phyloP scores from a whole-genome alignment of 2,329 filamentous ascomycete genomes.

The Claviceps sp. region DNA sequence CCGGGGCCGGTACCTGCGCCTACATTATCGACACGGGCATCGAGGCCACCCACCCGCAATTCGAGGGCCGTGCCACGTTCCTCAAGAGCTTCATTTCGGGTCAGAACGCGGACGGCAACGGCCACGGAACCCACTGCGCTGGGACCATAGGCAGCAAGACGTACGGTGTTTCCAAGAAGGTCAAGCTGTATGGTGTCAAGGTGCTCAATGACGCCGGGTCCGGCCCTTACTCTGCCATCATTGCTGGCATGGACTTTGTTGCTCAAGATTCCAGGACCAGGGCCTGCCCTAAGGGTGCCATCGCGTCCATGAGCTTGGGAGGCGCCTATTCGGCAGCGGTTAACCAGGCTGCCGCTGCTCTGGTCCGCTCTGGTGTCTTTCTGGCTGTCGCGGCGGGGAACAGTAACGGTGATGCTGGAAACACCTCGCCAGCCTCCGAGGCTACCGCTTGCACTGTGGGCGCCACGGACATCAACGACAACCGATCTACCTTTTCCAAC shows the following conservation, averaged over 20 bases:
- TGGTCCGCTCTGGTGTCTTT: constrained; percentile 34
- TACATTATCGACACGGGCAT: constrained; percentile 36
- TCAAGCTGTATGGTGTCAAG: constrained; percentile 30
- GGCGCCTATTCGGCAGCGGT: constrained; percentile 30
- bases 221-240: constrained; percentile 25
- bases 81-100: constrained; percentile 16
- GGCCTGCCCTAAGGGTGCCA: constrained; percentile 29
- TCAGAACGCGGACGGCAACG: constrained; percentile 18
- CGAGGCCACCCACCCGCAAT: constrained; percentile 21
- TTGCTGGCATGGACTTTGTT: constrained; percentile 32
- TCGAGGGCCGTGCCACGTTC: constrained; percentile 21
- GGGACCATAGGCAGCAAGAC: constrained; percentile 20
- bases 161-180: constrained; percentile 29
- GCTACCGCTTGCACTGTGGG: constrained; percentile 39
- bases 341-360: constrained; percentile 35
- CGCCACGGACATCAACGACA: constrained; percentile 27
- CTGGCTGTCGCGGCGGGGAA: constrained; percentile 45
- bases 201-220: constrained; percentile 24
- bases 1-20: constrained; percentile 26
- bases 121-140: constrained; percentile 28
- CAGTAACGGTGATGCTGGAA: constrained; percentile 26
- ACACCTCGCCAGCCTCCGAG: constrained; percentile 35
- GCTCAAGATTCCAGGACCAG: constrained; percentile 13
- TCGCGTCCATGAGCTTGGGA: constrained; percentile 45
- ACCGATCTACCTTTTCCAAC: constrained; percentile 36